Percentiles rank a stretch among this genome's conserved stretches.
phyloP scores from a whole-genome alignment of 345 rosid species.

The Raphanus raphanistrum region DNA sequence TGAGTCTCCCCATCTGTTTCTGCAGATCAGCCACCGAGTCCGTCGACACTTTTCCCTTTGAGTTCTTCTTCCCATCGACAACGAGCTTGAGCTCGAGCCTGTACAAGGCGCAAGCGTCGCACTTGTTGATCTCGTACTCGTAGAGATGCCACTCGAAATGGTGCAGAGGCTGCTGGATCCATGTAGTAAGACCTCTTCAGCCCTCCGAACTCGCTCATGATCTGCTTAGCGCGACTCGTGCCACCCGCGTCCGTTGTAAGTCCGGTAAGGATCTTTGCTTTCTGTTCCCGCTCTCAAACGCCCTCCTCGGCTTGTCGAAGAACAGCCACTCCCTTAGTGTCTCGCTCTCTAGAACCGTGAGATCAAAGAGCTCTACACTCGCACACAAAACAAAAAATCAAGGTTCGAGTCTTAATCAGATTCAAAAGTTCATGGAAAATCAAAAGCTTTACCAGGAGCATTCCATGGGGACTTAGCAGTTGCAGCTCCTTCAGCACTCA shows the following conservation, averaged over 20 bases:
- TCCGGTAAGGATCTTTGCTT: constrained; percentile 99
- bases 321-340: constrained; percentile 98
- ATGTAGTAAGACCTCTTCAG: constrained; percentile 96
- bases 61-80: constrained; percentile 83
- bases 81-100: constrained; percentile 93
- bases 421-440: background rate
- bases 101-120: constrained; percentile 91
- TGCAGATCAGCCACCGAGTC: constrained; percentile 90
- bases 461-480: constrained; percentile 99
- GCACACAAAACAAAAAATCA: constrained; percentile 16
- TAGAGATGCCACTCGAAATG: constrained; percentile 97
- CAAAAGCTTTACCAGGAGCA: constrained; percentile 71
- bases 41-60: constrained; percentile 64
- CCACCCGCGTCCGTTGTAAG: constrained; percentile 96
- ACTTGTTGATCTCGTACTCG: constrained; percentile 92
- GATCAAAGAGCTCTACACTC: constrained; percentile 90
- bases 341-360: constrained; percentile 79
- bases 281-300: constrained; percentile 94
- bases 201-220: constrained; percentile 90
- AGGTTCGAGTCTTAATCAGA: constrained; percentile 8
- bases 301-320: constrained; percentile 95
- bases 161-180: constrained; percentile 96
- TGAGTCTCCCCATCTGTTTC: constrained; percentile 93
- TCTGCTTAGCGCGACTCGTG: constrained; percentile 97
- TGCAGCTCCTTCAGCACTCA: constrained; percentile 99